Evolutionary conservation across 352 stramenopile species (phyloP).

Genomic region (Thalassiosira mediterranea): DNA sequence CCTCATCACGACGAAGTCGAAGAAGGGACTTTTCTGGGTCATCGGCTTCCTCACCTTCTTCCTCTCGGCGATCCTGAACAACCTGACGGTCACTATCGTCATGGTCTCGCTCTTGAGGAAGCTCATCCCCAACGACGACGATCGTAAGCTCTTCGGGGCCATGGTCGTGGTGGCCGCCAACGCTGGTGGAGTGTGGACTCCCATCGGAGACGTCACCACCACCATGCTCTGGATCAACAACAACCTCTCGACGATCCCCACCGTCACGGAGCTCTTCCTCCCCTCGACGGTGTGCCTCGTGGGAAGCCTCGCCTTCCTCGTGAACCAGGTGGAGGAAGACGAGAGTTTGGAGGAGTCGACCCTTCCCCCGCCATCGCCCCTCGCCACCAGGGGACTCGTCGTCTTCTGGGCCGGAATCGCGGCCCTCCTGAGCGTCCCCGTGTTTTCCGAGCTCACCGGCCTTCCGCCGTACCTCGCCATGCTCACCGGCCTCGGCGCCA

Average conservation of each 20-base stretch:
- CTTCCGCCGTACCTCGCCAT: slow-evolving; percentile 86
- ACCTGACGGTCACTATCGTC: slow-evolving; percentile 87
- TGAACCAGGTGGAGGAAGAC: slow-evolving; percentile 80
- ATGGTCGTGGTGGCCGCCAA: slow-evolving; percentile 87
- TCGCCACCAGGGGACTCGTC: slow-evolving; percentile 76
- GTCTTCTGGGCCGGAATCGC: slow-evolving; percentile 85
- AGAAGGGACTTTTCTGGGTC: slow-evolving; percentile 85
- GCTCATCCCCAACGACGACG: slow-evolving; percentile 79
- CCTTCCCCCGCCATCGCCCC: slow-evolving; percentile 62
- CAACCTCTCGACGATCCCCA: slow-evolving; percentile 83
- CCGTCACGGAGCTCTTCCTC: slow-evolving; percentile 82
- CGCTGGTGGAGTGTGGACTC: slow-evolving; percentile 86
- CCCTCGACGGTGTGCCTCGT: slow-evolving; percentile 83
- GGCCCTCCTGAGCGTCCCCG: slow-evolving; percentile 78
- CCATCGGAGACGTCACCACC: slow-evolving; percentile 87
- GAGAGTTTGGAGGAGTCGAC: slow-evolving; percentile 43
- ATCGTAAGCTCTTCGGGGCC: slow-evolving; percentile 83
- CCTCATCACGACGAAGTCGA: slow-evolving; percentile 83
- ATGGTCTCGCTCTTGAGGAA: slow-evolving; percentile 85
- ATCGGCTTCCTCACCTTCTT: slow-evolving; percentile 87
- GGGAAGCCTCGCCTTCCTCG: slow-evolving; percentile 77
- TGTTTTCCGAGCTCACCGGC: slow-evolving; percentile 85
- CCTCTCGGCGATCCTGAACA: slow-evolving; percentile 85
- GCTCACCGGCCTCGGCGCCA: slow-evolving; percentile 84
- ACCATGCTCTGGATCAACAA: slow-evolving; percentile 89